Evolutionary conservation across 2,329 filamentous ascomycete genomes (phyloP), one percentile per base, ranked within the genome.

Genomic region (Fusarium sp.): DNA sequence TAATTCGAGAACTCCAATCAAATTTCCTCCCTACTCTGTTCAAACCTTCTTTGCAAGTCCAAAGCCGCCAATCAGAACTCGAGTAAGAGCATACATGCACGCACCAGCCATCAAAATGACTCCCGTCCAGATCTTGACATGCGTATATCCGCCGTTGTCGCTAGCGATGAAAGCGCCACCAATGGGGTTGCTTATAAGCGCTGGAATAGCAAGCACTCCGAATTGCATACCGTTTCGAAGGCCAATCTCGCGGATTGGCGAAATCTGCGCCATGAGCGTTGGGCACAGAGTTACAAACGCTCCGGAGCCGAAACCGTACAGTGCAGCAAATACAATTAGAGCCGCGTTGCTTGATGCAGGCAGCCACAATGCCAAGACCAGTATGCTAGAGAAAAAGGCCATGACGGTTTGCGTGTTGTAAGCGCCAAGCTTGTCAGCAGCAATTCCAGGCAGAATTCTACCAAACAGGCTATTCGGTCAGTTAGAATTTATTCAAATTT

Each of bases 231-330:
- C 89, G 1, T 82, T 87, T 2, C 88, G 81, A 0, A 86, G 80
- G 0, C 89, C 89, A 3, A 90, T 85, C 65, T 88, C 82, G 1
- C 82, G 78, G 31, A 89, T 80, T 40, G 87, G 84, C 0, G 85
- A 87, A 51, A 91, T 87, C 53, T 90, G 86, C 1, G 78, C 78
- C 3, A 79, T 66, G 11, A 80, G 72, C 0, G 77, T 77, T 0
- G 79, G 77, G 0, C 73, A 68, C 0, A 82, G 71, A 0, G 76
- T 72, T 3, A 81, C 74, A 16, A 76, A 78, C 0, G 78, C 77
- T 3, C 81, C 80, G 0, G 81, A 82, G 1, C 73, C 69, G n/a
- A 82, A 75, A 0, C 81, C 81, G 55, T 79, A 82, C 0, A 81
- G 55, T 0, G 73, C 75, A 0, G 78, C 74, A 37, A 79, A 82